phyloP scores from a whole-genome alignment of 495 filamentous ascomycete species.

The Tuber microsphaerosporum region DNA sequence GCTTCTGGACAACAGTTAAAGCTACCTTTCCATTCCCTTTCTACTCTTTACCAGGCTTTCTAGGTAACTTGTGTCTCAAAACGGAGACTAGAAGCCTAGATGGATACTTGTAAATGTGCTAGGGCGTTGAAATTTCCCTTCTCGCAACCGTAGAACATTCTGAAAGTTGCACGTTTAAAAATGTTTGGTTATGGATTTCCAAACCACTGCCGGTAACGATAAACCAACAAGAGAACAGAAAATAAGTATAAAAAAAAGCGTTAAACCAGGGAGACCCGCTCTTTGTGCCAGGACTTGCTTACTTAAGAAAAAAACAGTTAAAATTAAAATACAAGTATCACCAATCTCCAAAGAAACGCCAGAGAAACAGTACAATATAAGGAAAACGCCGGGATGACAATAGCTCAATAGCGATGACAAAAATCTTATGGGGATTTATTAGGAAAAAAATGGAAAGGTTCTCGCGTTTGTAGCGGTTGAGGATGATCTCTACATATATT shows the following conservation, averaged over 20 bases:
- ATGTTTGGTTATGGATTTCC: neutral
- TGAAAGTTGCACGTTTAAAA: neutral
- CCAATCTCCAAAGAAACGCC: slow-evolving; percentile 1
- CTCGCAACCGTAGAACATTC: neutral
- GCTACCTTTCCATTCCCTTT: no score
- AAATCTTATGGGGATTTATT: neutral
- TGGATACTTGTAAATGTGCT: neutral
- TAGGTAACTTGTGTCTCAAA: no score
- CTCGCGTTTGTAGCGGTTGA: neutral
- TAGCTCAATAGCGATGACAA: neutral
- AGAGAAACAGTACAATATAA: neutral
- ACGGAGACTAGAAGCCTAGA: neutral
- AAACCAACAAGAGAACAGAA: neutral
- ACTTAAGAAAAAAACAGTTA: neutral
- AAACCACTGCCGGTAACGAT: neutral
- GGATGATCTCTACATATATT: neutral
- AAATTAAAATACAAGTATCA: neutral
- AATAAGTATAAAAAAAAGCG: neutral
- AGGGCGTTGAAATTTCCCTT: neutral
- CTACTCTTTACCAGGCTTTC: no score
- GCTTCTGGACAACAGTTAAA: no score
- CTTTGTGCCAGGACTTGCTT: neutral
- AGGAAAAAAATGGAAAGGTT: neutral
- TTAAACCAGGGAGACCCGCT: neutral
- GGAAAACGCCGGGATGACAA: neutral